Conservation (phyloP, 768 basidiomycete genomes). For the Suillus spraguei region DNA sequence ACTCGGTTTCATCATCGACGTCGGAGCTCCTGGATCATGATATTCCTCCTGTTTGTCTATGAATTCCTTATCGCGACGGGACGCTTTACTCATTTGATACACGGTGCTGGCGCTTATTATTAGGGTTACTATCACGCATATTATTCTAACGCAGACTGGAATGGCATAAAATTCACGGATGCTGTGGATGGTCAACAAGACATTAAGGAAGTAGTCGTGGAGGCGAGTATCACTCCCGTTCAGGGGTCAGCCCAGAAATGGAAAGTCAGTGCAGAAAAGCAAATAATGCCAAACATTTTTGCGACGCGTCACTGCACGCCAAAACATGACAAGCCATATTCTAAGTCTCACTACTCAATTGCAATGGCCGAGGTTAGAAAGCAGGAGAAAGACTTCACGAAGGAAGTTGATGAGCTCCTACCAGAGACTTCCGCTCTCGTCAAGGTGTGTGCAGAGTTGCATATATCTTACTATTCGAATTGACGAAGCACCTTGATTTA, state of each 20-base stretch:
- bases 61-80: constrained; percentile 40
- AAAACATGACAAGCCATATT: constrained; percentile 38
- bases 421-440: constrained; percentile 67
- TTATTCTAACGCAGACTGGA: constrained; percentile 36
- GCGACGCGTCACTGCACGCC: constrained; percentile 61
- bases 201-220: neutral
- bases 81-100: constrained; percentile 46
- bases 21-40: constrained; percentile 33
- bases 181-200: constrained; percentile 5
- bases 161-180: constrained; percentile 22
- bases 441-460: constrained; percentile 56
- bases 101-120: constrained; percentile 47
- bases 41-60: constrained; percentile 51
- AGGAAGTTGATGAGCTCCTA: constrained; percentile 77
- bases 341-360: constrained; percentile 42
- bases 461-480: constrained; percentile 14
- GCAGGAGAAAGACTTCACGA: constrained; percentile 85
- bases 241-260: constrained; percentile 28
- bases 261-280: constrained; percentile 14
- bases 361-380: constrained; percentile 82
- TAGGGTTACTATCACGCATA: constrained; percentile 45
- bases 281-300: constrained; percentile 50
- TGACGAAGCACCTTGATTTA: constrained; percentile 34
- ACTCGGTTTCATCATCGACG: constrained; percentile 30
- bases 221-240: constrained; percentile 2